These are phyloP conservation scores for Asclepias syriaca DNA, from an alignment of 257 asterid genomes.

Conservation along the genomic window DNA sequence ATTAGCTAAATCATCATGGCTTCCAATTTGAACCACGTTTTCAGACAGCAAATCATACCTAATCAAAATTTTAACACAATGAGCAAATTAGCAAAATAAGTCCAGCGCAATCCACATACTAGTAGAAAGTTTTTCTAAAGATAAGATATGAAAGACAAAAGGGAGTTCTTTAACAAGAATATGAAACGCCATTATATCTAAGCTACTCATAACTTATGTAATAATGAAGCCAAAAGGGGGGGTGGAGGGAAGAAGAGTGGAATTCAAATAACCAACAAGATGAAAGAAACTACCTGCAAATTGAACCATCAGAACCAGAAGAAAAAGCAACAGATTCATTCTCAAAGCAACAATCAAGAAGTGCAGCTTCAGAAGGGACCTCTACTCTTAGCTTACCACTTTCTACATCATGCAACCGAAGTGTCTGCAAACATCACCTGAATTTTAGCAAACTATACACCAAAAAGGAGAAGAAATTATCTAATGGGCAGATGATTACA, in stretches of 20 bases:
- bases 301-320: slow-evolving; percentile 67
- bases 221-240: background rate
- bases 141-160: background rate
- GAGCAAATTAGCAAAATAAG: background rate
- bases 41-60: slow-evolving; percentile 78
- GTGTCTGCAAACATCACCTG: slow-evolving; percentile 39
- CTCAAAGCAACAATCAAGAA: slow-evolving; percentile 78
- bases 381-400: slow-evolving; percentile 52
- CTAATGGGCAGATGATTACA: slow-evolving; percentile 32
- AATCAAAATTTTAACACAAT: slow-evolving; percentile 17
- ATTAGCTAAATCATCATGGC: slow-evolving; percentile 67
- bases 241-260: background rate
- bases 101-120: background rate
- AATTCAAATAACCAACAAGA: background rate
- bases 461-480: background rate
- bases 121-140: background rate
- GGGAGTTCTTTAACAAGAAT: background rate
- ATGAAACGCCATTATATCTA: background rate
- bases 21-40: slow-evolving; percentile 45
- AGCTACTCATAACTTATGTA: background rate
- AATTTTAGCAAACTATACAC: slow-evolving; percentile 4
- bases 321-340: slow-evolving; percentile 51
- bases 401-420: slow-evolving; percentile 76
- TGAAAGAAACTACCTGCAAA: slow-evolving; percentile 47
- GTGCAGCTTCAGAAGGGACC: slow-evolving; percentile 40